Evolutionary conservation across 768 basidiomycete species (phyloP).

Genomic region (Boletus tylopilopsis): DNA sequence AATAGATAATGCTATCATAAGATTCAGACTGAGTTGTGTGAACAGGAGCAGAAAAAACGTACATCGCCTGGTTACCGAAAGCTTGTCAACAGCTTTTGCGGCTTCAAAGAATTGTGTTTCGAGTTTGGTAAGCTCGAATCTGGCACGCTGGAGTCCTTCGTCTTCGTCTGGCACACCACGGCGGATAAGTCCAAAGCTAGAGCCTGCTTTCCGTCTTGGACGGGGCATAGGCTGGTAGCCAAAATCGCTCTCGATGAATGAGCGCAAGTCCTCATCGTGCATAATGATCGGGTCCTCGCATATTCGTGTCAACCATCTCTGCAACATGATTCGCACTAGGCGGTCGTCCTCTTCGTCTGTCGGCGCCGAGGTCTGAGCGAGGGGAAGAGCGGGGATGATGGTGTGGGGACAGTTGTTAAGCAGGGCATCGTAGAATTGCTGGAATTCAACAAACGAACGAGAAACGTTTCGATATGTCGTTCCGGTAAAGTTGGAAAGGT

Average conservation of each 20-base stretch:
- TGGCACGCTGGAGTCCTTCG: conserved; percentile 84
- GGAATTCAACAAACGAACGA: conserved; percentile 92
- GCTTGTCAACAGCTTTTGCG: conserved; percentile 85
- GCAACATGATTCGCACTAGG: conserved; percentile 90
- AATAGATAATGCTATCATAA: conserved; percentile 60
- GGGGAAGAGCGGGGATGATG: conserved; percentile 90
- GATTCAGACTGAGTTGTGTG: background rate
- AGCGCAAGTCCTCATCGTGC: conserved; percentile 88
- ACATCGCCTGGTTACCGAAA: conserved; percentile 80
- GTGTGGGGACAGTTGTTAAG: conserved; percentile 92
- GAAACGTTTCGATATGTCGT: conserved; percentile 91
- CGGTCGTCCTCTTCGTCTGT: conserved; percentile 99
- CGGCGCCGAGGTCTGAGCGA: conserved; percentile 95
- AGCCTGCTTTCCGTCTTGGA: conserved; percentile 64
- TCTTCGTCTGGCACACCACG: conserved; percentile 91
- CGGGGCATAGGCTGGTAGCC: conserved; percentile 87
- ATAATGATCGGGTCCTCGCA: conserved; percentile 89
- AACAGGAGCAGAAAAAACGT: conserved; percentile 3
- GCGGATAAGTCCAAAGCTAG: conserved; percentile 73
- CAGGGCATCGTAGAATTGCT: conserved; percentile 88
- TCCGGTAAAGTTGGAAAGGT: conserved; percentile 86
- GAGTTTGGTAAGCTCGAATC: conserved; percentile 87
- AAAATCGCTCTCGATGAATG: conserved; percentile 97
- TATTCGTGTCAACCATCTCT: conserved; percentile 90
- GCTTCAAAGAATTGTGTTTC: conserved; percentile 92